Conservation (phyloP, 805 yeast species). For the Vanderwaltozyma tropicalis region DNA sequence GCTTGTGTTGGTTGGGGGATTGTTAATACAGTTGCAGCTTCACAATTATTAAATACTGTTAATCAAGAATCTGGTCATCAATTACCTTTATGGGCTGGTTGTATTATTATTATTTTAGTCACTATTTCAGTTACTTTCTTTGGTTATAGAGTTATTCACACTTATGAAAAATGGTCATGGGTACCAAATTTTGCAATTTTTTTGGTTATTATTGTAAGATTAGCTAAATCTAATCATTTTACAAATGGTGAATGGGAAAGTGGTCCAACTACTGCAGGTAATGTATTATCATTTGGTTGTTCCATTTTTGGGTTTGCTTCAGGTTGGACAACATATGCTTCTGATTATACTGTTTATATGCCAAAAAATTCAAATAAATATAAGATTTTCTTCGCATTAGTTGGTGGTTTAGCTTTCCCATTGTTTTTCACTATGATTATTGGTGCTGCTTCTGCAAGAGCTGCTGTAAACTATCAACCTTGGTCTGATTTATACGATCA, state of each 20-base stretch:
- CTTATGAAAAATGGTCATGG: conserved; percentile 82
- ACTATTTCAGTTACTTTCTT: conserved; percentile 70
- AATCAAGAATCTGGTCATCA: conserved; percentile 38
- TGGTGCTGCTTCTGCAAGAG: conserved; percentile 82
- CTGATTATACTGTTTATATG: conserved; percentile 87
- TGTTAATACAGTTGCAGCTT: conserved; percentile 81
- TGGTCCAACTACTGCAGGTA: conserved; percentile 65
- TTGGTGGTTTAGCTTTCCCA: conserved; percentile 57
- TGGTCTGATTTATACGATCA: conserved; percentile 43
- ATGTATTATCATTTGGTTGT: conserved; percentile 73
- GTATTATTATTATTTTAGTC: conserved; percentile 55
- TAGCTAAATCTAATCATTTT: conserved; percentile 58
- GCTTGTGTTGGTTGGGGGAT: conserved; percentile 96
- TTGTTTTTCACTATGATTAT: conserved; percentile 61
- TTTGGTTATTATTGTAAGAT: conserved; percentile 67
- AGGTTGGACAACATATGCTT: conserved; percentile 90
- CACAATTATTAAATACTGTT: conserved; percentile 70
- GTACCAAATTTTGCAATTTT: conserved; percentile 67
- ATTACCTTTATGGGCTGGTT: conserved; percentile 87
- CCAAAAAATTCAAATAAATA: conserved; percentile 48
- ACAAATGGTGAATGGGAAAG: conserved; percentile 38
- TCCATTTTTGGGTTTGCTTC: conserved; percentile 80
- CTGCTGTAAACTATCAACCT: conserved; percentile 36
- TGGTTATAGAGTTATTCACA: conserved; percentile 75
- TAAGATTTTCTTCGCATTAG: conserved; percentile 55